phyloP scores from a whole-genome alignment of 306 rosid genomes.

The Gleditsia sinensis region DNA sequence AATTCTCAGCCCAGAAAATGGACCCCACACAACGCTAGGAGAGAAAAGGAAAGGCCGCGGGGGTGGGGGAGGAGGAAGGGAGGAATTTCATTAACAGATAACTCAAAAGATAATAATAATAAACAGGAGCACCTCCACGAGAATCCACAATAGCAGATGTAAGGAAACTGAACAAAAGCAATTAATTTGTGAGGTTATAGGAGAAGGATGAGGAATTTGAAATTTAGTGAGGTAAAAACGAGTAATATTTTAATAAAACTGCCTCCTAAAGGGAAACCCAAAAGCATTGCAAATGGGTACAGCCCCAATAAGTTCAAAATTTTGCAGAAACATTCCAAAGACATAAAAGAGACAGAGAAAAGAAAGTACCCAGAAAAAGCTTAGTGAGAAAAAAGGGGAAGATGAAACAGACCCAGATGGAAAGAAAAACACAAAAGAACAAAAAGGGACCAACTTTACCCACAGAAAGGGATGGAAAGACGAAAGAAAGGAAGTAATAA shows the following conservation, averaged over 20 bases:
- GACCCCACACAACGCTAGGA: slow-evolving; percentile 36
- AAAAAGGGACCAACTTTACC: slow-evolving; percentile 54
- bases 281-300: slow-evolving; percentile 25
- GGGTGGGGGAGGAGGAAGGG: neutral
- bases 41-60: neutral
- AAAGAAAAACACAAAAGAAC: slow-evolving; percentile 28
- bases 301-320: slow-evolving; percentile 17
- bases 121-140: slow-evolving; percentile 8
- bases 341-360: slow-evolving; percentile 15
- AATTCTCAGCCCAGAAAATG: slow-evolving; percentile 33
- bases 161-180: slow-evolving; percentile 6
- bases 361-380: slow-evolving; percentile 42
- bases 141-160: neutral
- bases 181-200: neutral
- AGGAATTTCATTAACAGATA: slow-evolving; percentile 28
- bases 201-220: slow-evolving; percentile 18
- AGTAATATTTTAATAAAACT: neutral
- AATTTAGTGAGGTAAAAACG: slow-evolving; percentile 25
- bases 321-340: slow-evolving; percentile 27
- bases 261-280: slow-evolving; percentile 22
- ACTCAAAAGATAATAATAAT: neutral
- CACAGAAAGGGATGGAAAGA: slow-evolving; percentile 17
- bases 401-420: slow-evolving; percentile 37
- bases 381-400: slow-evolving; percentile 16
- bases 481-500: slow-evolving; percentile 19